Percentiles rank a stretch among this genome's conserved stretches.
Evolutionary conservation across 2,329 filamentous ascomycete genomes (phyloP).

Genomic region (Paraphoma sp.): DNA sequence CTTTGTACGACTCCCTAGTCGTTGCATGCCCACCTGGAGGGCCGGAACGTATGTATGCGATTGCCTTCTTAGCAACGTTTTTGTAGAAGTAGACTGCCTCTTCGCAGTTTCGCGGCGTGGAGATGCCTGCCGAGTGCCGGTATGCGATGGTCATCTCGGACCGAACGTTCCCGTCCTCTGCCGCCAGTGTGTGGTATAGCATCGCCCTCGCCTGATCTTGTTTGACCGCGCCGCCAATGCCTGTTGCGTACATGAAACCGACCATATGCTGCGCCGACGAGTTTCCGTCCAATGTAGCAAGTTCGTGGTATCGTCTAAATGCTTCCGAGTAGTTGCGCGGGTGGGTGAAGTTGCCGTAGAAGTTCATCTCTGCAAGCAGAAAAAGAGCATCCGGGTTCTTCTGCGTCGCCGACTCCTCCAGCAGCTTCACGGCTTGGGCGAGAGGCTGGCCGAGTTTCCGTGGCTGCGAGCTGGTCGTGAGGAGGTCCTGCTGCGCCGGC

Average conservation of each 20-base stretch:
- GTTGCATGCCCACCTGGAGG: slow-evolving; percentile 86
- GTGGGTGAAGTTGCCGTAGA: slow-evolving; percentile 91
- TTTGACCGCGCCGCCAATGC: slow-evolving; percentile 80
- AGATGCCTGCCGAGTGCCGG: slow-evolving; percentile 83
- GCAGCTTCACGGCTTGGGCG: slow-evolving; percentile 63
- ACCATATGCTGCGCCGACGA: slow-evolving; percentile 95
- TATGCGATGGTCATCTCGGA: slow-evolving; percentile 95
- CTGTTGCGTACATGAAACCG: slow-evolving; percentile 93
- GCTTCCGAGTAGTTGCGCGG: slow-evolving; percentile 81
- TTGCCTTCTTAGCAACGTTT: slow-evolving; percentile 89
- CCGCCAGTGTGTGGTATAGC: slow-evolving; percentile 93
- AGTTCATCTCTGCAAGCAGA: slow-evolving; percentile 91
- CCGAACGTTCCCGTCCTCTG: slow-evolving; percentile 78
- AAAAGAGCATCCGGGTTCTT: slow-evolving; percentile 83
- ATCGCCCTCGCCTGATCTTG: slow-evolving; percentile 89
- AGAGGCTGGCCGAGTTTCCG: slow-evolving; percentile 59
- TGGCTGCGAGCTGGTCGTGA: slow-evolving; percentile 44
- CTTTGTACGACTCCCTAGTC: slow-evolving; percentile 78
- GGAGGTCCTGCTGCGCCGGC: slow-evolving; percentile 56
- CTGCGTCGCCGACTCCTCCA: slow-evolving; percentile 64
- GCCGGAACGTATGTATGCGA: slow-evolving; percentile 84
- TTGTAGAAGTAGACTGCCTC: slow-evolving; percentile 88
- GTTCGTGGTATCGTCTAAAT: slow-evolving; percentile 79
- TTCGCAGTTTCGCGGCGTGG: slow-evolving; percentile 85
- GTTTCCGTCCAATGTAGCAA: slow-evolving; percentile 82